phyloP scores from a whole-genome alignment of 2,329 filamentous ascomycete species.

The Alternaria brassicae region DNA sequence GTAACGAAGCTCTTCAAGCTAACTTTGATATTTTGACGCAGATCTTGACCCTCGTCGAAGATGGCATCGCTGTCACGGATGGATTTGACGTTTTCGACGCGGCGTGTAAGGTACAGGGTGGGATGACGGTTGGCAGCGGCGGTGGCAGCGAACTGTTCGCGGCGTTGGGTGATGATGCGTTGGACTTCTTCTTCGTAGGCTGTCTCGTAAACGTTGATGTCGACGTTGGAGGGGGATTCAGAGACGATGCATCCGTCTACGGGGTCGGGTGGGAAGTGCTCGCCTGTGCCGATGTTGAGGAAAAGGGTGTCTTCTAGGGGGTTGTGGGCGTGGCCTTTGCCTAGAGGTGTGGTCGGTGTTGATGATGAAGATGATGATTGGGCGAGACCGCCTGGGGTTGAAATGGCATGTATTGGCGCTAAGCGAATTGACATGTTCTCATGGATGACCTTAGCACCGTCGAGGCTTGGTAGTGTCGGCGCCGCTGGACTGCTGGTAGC shows the following conservation, averaged over 20 bases:
- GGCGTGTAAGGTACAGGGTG: conserved; percentile 64
- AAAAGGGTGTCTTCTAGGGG: conserved; percentile 70
- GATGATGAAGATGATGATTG: conserved; percentile 23
- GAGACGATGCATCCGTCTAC: conserved; percentile 65
- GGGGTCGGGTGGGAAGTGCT: conserved; percentile 50
- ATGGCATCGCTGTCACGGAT: conserved; percentile 45
- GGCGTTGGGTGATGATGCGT: conserved; percentile 65
- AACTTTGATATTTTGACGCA: conserved; percentile 39
- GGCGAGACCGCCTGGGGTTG: conserved; percentile 19
- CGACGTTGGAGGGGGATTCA: conserved; percentile 83
- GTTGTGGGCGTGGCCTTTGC: conserved; percentile 68
- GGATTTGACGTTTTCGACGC: conserved; percentile 56
- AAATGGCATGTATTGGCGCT: conserved; percentile 28
- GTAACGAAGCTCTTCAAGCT: conserved; percentile 48
- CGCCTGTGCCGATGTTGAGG: conserved; percentile 77
- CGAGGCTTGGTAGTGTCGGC: conserved; percentile 19
- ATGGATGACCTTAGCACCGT: conserved; percentile 39
- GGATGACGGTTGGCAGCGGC: conserved; percentile 46
- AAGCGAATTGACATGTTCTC: conserved; percentile 46
- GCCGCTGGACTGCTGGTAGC: conserved; percentile 28
- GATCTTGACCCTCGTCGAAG: conserved; percentile 39
- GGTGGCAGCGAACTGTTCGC: conserved; percentile 38
- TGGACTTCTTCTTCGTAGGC: conserved; percentile 85
- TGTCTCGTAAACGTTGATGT: conserved; percentile 86
- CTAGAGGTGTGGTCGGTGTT: conserved; percentile 40